phyloP scores from a whole-genome alignment of 441 rosid genomes.

The Populus hybrid region DNA sequence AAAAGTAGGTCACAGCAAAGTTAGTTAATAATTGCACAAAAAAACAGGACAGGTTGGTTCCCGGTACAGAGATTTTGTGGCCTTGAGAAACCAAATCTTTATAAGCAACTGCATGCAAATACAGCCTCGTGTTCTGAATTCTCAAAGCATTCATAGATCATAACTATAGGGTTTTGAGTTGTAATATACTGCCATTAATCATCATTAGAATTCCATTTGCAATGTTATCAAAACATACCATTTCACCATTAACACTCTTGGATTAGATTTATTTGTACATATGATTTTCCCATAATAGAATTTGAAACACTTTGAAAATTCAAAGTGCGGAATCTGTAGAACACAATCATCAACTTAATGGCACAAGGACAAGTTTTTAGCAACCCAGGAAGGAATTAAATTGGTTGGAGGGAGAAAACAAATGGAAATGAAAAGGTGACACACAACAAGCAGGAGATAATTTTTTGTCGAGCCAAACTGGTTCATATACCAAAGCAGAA shows the following conservation, averaged over 20 bases:
- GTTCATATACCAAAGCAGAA: background rate
- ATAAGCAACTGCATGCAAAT: background rate
- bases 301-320: background rate
- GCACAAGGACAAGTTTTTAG: background rate
- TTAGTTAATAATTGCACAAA: constrained; percentile 1
- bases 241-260: background rate
- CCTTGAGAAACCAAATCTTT: constrained; percentile 9
- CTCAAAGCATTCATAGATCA: background rate
- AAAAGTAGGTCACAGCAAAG: constrained; percentile 7
- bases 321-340: background rate
- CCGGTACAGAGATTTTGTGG: constrained; percentile 7
- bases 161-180: background rate
- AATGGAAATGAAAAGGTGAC: background rate
- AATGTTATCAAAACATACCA: background rate
- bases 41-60: constrained; percentile 5
- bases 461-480: background rate
- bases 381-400: background rate
- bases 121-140: constrained; percentile 3
- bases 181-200: background rate
- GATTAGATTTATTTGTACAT: too few species aligned
- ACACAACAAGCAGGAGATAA: background rate
- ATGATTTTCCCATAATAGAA: background rate
- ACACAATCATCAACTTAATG: constrained; percentile 3
- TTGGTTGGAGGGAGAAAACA: background rate
- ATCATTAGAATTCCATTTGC: constrained; percentile 1